Conservation (phyloP, 768 basidiomycete genomes). For the Boletus patriciae region DNA sequence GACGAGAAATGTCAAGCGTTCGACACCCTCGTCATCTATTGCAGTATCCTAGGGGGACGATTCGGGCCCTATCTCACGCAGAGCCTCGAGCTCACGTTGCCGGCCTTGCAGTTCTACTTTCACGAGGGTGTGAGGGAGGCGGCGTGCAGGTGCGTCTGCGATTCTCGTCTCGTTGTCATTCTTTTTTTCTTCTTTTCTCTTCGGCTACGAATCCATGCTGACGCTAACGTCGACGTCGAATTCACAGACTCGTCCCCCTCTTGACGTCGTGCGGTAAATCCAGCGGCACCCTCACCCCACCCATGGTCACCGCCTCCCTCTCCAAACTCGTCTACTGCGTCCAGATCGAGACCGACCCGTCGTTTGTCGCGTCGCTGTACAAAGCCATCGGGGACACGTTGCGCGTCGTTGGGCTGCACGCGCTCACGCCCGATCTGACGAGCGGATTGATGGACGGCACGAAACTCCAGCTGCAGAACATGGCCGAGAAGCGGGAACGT, state of each 20-base stretch:
- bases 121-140: conserved; percentile 86
- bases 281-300: conserved; percentile 60
- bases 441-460: no score
- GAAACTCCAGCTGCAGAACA: no score
- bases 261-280: conserved; percentile 67
- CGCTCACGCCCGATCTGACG: no score
- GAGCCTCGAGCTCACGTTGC: conserved; percentile 69
- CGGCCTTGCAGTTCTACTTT: conserved; percentile 72
- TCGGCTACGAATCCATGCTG: not conserved
- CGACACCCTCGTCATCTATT: conserved; percentile 82
- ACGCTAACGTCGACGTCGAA: no score
- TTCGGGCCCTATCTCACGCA: conserved; percentile 76
- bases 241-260: conserved; percentile 66
- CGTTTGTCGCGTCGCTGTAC: conserved; percentile 77
- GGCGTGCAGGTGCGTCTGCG: conserved; percentile 57
- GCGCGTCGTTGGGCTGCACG: no score
- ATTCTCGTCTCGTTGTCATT: not conserved
- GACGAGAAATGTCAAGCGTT: conserved; percentile 90
- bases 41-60: conserved; percentile 58
- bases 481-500: no score
- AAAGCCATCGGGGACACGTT: no score
- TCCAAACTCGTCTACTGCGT: conserved; percentile 63
- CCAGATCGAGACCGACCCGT: conserved; percentile 64
- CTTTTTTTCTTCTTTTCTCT: not conserved
- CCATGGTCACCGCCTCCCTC: conserved; percentile 70